Percentiles rank a stretch among this genome's conserved stretches.
Evolutionary conservation across 345 rosid species (phyloP).

Genomic region (Fremontodendron californicum): DNA sequence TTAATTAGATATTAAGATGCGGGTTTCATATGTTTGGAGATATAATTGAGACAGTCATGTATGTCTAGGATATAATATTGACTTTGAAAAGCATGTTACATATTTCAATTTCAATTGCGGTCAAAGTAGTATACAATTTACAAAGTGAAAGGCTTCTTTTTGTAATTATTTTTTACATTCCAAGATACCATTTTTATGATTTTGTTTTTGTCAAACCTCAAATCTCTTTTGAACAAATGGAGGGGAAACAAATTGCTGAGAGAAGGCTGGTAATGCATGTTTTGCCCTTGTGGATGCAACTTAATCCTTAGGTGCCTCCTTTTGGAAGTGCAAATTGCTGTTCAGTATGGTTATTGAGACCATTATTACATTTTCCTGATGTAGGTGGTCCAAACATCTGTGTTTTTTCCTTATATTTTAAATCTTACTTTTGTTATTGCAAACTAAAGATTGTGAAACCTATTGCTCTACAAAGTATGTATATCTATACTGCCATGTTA

Average conservation of each 20-base stretch:
- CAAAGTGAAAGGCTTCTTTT: not conserved
- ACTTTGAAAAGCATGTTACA: not conserved
- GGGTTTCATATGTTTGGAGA: not conserved
- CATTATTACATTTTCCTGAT: not conserved
- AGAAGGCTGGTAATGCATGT: not conserved
- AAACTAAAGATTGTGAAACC: not conserved
- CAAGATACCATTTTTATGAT: not conserved
- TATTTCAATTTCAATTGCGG: not conserved
- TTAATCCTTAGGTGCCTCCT: not conserved
- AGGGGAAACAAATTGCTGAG: not conserved
- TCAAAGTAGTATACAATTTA: not conserved
- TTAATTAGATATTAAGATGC: not conserved
- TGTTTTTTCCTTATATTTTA: not conserved
- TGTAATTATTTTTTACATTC: no score
- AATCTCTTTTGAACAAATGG: not conserved
- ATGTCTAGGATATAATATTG: not conserved
- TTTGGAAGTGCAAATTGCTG: not conserved
- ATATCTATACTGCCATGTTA: not conserved
- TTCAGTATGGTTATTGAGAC: not conserved
- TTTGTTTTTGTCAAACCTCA: not conserved
- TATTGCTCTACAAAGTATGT: not conserved
- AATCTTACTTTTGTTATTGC: not conserved
- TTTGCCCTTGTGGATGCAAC: not conserved
- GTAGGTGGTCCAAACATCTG: not conserved
- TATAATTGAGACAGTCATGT: not conserved